These are phyloP conservation scores for Escovopsis weberi DNA, from an alignment of 2,329 filamentous ascomycete genomes.

Conservation along the genomic window DNA sequence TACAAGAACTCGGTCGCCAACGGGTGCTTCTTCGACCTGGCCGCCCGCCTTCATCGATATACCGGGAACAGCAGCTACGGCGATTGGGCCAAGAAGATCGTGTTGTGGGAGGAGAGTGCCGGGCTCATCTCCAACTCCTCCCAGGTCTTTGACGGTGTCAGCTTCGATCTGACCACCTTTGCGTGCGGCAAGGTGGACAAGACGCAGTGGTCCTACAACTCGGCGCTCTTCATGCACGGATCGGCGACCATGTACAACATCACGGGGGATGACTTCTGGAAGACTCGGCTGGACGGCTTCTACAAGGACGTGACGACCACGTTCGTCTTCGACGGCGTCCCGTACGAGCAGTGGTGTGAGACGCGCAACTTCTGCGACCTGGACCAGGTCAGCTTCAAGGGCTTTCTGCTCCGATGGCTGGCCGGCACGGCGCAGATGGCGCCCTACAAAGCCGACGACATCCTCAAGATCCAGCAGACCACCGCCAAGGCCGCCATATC, in stretches of 20 bases:
- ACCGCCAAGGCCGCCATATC: slow-evolving; percentile 37
- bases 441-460: slow-evolving; percentile 32
- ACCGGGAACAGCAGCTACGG: slow-evolving; percentile 68
- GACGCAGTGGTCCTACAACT: slow-evolving; percentile 57
- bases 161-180: slow-evolving; percentile 19
- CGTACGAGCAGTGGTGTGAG: slow-evolving; percentile 57
- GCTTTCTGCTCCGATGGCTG: slow-evolving; percentile 56
- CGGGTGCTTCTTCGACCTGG: slow-evolving; percentile 55
- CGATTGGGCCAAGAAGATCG: slow-evolving; percentile 59
- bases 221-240: slow-evolving; percentile 49
- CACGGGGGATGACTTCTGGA: slow-evolving; percentile 38
- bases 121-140: slow-evolving; percentile 42
- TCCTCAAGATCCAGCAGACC: slow-evolving; percentile 36
- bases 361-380: slow-evolving; percentile 43
- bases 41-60: slow-evolving; percentile 58
- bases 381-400: slow-evolving; percentile 65
- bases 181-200: slow-evolving; percentile 38
- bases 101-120: slow-evolving; percentile 44
- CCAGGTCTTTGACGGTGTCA: slow-evolving; percentile 37
- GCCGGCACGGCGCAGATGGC: slow-evolving; percentile 39
- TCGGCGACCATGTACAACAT: slow-evolving; percentile 48
- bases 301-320: slow-evolving; percentile 32
- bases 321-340: slow-evolving; percentile 40
- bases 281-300: slow-evolving; percentile 43
- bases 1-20: slow-evolving; percentile 58